A percentile compares a stretch with the other conserved stretches of the same genome.
Evolutionary conservation across 192 early-diverging fungal species (phyloP).

Genomic region (Umbelopsis sp.): DNA sequence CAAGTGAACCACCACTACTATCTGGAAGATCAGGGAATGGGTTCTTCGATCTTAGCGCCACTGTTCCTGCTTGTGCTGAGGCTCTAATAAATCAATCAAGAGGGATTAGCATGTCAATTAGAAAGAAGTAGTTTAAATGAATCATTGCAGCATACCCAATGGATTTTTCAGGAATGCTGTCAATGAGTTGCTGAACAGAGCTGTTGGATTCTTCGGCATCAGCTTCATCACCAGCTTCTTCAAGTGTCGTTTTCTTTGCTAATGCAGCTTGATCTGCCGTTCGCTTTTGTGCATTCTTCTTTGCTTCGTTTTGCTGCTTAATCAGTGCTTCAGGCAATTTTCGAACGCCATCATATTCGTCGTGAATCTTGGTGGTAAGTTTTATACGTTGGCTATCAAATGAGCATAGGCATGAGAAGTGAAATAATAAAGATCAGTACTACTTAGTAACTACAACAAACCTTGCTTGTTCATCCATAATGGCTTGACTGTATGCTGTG

Average conservation of each 20-base stretch:
- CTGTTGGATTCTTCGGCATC: slow-evolving; percentile 33
- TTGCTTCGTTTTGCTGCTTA: slow-evolving; percentile 51
- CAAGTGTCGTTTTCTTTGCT: slow-evolving; percentile 27
- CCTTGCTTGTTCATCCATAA: slow-evolving; percentile 45
- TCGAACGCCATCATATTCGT: slow-evolving; percentile 70
- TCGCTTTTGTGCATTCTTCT: slow-evolving; percentile 48
- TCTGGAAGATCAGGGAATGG: slow-evolving; percentile 50
- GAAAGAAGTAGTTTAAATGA: background rate
- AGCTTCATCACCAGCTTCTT: slow-evolving; percentile 31
- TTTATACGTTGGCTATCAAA: slow-evolving; percentile 65
- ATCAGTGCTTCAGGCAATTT: slow-evolving; percentile 64
- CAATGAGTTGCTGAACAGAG: slow-evolving; percentile 48
- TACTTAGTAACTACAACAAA: background rate
- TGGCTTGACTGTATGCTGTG: slow-evolving; percentile 40
- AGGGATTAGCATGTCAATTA: background rate
- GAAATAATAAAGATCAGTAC: background rate
- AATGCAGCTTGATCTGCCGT: slow-evolving; percentile 34
- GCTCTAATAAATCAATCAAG: slow-evolving; percentile 10
- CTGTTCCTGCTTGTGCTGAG: slow-evolving; percentile 37
- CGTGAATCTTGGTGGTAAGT: slow-evolving; percentile 72
- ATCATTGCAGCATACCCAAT: slow-evolving; percentile 13
- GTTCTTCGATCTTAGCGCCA: slow-evolving; percentile 42
- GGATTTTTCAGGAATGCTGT: slow-evolving; percentile 45
- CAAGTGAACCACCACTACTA: slow-evolving; percentile 48
- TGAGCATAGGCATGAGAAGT: background rate